These are phyloP conservation scores for Ophiostoma populinum DNA, from an alignment of 2,329 filamentous ascomycete genomes.

Conservation along the genomic window DNA sequence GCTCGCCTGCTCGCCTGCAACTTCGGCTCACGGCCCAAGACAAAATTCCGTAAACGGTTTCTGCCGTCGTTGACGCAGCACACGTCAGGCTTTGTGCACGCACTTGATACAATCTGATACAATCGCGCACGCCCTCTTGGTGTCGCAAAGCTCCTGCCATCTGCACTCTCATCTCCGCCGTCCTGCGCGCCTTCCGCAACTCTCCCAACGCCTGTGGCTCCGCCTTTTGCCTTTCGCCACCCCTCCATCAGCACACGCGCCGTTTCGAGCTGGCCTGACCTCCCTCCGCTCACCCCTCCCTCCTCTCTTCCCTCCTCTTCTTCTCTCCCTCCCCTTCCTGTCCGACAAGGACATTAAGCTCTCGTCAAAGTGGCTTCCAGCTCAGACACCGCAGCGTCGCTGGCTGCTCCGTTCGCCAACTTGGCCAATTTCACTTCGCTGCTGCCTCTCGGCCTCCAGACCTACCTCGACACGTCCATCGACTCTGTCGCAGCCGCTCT, in stretches of 20 bases:
- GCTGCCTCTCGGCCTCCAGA: slow-evolving; percentile 24
- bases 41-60: too few species aligned
- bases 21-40: too few species aligned
- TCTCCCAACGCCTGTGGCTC: background rate
- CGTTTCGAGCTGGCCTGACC: background rate
- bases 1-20: too few species aligned
- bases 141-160: too few species aligned
- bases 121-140: too few species aligned
- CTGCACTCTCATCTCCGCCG: too few species aligned
- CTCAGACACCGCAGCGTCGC: slow-evolving; percentile 39
- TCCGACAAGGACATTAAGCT: slow-evolving; percentile 19
- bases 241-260: background rate
- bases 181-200: background rate
- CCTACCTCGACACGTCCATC: slow-evolving; percentile 40
- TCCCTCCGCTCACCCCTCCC: background rate
- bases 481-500: slow-evolving; percentile 31
- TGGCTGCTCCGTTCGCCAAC: slow-evolving; percentile 34
- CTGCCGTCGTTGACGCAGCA: too few species aligned
- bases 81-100: too few species aligned
- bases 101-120: too few species aligned
- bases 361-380: slow-evolving; percentile 45
- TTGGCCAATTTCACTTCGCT: slow-evolving; percentile 37
- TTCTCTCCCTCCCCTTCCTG: slow-evolving; percentile 12
- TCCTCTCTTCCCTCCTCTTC: background rate
- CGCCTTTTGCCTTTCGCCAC: background rate